phyloP scores from a whole-genome alignment of 1,139 yeast genomes.

The Arxiozyma bovina region DNA sequence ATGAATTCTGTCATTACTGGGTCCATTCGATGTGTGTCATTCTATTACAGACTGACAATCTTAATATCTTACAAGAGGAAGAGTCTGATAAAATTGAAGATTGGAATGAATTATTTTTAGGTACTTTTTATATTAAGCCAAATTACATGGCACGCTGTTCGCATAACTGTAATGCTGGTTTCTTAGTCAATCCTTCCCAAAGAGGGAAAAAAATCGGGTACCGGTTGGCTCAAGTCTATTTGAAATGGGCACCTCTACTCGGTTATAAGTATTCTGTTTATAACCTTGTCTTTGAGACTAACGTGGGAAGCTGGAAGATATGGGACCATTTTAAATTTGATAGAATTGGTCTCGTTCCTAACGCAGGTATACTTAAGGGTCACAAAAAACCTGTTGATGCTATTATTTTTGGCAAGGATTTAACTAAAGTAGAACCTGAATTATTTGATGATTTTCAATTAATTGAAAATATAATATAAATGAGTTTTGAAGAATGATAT shows the following conservation, averaged over 20 bases:
- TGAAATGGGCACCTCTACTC: conserved; percentile 56
- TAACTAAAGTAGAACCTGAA: conserved; percentile 28
- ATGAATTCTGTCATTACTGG: conserved; percentile 59
- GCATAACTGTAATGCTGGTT: conserved; percentile 75
- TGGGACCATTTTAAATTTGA: conserved; percentile 76
- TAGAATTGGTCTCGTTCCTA: conserved; percentile 57
- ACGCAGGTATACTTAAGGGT: conserved; percentile 61
- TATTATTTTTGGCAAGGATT: conserved; percentile 52
- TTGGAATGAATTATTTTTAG: conserved; percentile 45
- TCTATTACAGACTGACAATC: background rate
- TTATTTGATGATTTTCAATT: conserved; percentile 11
- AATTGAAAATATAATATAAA: background rate
- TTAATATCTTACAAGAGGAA: conserved; percentile 2
- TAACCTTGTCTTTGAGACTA: conserved; percentile 69
- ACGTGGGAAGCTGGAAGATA: conserved; percentile 54
- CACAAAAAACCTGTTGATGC: conserved; percentile 57
- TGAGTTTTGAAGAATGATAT: no score
- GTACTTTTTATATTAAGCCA: conserved; percentile 68
- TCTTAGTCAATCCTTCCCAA: conserved; percentile 46
- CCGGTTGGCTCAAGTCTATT: conserved; percentile 51
- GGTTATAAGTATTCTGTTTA: conserved; percentile 77
- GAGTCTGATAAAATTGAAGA: conserved; percentile 13
- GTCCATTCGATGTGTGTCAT: background rate
- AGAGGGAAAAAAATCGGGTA: conserved; percentile 57
- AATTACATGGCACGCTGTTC: conserved; percentile 71